Conservation (phyloP, 495 filamentous ascomycete genomes). For the Wilcoxina mikolae region DNA sequence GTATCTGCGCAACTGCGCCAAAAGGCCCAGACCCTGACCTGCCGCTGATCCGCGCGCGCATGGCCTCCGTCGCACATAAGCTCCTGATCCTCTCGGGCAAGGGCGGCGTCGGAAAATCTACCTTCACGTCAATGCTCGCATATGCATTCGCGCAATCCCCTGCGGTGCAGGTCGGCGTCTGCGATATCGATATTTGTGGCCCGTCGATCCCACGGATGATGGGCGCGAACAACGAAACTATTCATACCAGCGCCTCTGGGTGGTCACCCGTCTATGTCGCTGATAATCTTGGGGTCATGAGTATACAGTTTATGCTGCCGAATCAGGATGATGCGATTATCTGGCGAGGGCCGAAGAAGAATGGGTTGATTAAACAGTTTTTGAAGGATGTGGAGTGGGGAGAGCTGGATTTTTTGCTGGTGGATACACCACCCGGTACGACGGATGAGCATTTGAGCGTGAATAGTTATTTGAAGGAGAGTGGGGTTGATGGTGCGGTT, state of each 20-base stretch:
- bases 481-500: conserved; percentile 81
- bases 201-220: conserved; percentile 96
- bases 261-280: conserved; percentile 90
- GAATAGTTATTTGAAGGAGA: conserved; percentile 72
- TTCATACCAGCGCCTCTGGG: conserved; percentile 54
- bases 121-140: conserved; percentile 72
- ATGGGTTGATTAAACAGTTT: conserved; percentile 93
- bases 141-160: conserved; percentile 72
- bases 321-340: conserved; percentile 86
- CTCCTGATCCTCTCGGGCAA: conserved; percentile 83
- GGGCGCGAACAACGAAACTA: conserved; percentile 82
- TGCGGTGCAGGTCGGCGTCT: conserved; percentile 64
- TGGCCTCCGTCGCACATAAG: conserved; percentile 73
- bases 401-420: conserved; percentile 76
- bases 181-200: conserved; percentile 95
- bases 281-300: conserved; percentile 88
- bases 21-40: conserved; percentile 95
- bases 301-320: conserved; percentile 93
- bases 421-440: conserved; percentile 91
- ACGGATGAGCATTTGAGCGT: conserved; percentile 89
- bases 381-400: conserved; percentile 97
- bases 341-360: conserved; percentile 96
- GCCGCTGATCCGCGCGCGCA: conserved; percentile 65
- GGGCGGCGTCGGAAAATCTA: conserved; percentile 91
- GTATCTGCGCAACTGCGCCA: conserved; percentile 82